Percentiles rank a stretch among this genome's conserved stretches.
phyloP scores from a whole-genome alignment of 1,284 basidiomycete species.

The Phaffia rhodozyma region DNA sequence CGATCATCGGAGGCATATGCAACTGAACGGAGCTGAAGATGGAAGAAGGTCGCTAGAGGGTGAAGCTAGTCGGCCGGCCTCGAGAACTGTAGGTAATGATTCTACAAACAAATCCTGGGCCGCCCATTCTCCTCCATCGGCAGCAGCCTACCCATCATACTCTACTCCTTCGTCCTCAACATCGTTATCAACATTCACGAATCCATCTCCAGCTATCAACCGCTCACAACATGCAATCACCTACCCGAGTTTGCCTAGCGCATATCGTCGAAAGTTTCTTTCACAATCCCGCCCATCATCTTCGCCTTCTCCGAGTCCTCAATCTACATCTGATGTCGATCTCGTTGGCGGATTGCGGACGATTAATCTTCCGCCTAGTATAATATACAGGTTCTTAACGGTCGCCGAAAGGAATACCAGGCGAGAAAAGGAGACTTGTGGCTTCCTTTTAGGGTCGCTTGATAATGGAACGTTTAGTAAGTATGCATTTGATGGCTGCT shows the following conservation, averaged over 20 bases:
- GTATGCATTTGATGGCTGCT: background rate
- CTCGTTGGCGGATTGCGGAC: background rate
- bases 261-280: background rate
- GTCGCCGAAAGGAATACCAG: slow-evolving; percentile 53
- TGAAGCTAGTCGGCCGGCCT: no score
- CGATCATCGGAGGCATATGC: background rate
- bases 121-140: background rate
- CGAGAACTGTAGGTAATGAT: no score
- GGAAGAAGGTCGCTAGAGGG: no score
- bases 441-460: slow-evolving; percentile 47
- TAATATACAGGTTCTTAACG: slow-evolving; percentile 44
- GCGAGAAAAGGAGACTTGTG: slow-evolving; percentile 52
- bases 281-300: background rate
- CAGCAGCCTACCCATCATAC: background rate
- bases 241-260: background rate
- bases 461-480: slow-evolving; percentile 11
- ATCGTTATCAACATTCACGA: background rate
- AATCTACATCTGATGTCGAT: background rate
- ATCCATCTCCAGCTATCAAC: no score
- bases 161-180: background rate
- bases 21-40: background rate
- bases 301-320: background rate
- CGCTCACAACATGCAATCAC: background rate
- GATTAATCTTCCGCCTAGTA: slow-evolving; percentile 5
- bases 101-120: background rate